Evolutionary conservation across 2,329 filamentous ascomycete species (phyloP), one percentile per base, ranked within the genome.

Genomic region (Peltaster fructicola): DNA sequence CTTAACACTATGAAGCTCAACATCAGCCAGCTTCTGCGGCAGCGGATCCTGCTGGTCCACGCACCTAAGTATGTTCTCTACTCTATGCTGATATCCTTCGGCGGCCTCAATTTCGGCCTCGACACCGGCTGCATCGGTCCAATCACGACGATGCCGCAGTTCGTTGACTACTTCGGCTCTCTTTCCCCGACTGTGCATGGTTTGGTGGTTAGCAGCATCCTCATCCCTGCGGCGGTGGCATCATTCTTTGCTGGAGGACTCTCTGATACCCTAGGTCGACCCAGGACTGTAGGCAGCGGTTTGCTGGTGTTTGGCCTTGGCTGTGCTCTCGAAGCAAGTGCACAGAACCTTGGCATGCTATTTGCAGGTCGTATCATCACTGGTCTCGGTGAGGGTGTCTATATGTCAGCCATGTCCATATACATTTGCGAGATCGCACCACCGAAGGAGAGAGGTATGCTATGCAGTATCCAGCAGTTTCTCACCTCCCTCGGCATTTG

Each of bases 371-470:
- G 69, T 2, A 52, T 54, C 0, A 36, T 74, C 4, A 59, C 54
- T n/a, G 68, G 69, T 0, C 37, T 71, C 7, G 70, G 70, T 0
- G 59, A 72, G 35, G 67, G 68, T 1, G 40, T 70, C 3, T 68
- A 72, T 32, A 64, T 73, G 14, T 63, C 62, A 29, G 69, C 74
- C 41, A 67, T 73, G 9, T 65, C 41, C 73, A 35, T 30, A 19
- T 30, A 26, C 16, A 30, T 30, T 12, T 30, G 27, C 25, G 29
- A 31, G 9, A 60, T 2, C 64, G 66, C 1, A 56, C 60, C 7
- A 39, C 56, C 1, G 58, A 60, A 60, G 4, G 52, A 65, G 7
- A 53, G 60, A 11, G 35, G 36, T 4, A 35, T 29, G 24, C 24
- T 41, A 7, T 31, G 31, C 3, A 30, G 32, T 1, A 24, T 32